Conservation (phyloP, 2,329 filamentous ascomycete genomes). For the Ophioceras dolichostomum region DNA sequence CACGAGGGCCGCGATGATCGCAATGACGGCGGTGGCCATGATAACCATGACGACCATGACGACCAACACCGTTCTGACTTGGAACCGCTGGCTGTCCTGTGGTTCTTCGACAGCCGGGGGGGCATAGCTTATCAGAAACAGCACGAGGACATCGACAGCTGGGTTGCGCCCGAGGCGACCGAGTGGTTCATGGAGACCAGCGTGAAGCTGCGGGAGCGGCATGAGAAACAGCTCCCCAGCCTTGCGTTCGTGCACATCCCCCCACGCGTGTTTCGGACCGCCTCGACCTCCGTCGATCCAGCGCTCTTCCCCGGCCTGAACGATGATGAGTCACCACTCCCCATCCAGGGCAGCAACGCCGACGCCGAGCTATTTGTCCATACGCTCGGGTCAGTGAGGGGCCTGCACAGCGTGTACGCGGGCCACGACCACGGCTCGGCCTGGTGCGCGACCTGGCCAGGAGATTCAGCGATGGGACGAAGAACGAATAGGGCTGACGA, state of each 20-base stretch:
- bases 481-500: no score
- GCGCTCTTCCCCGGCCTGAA: constrained; percentile 21
- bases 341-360: constrained; percentile 17
- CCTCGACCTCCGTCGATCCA: constrained; percentile 21
- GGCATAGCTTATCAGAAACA: constrained; percentile 35
- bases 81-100: constrained; percentile 43
- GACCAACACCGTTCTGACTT: constrained; percentile 24
- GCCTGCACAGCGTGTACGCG: constrained; percentile 35
- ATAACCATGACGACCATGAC: no score
- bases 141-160: constrained; percentile 24
- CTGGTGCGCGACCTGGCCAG: constrained; percentile 25
- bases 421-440: constrained; percentile 44
- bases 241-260: constrained; percentile 38
- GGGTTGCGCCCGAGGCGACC: constrained; percentile 31
- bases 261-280: constrained; percentile 24
- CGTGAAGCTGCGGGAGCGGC: constrained; percentile 15
- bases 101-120: constrained; percentile 61
- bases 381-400: constrained; percentile 31
- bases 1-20: constrained; percentile 18
- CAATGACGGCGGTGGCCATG: no score
- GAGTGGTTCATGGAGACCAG: constrained; percentile 28
- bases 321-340: constrained; percentile 12
- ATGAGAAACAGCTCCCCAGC: constrained; percentile 26
- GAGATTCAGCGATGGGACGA: background rate
- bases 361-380: constrained; percentile 38